Percentiles rank a stretch among this genome's conserved stretches.
Conservation (phyloP, 2,329 filamentous ascomycete genomes). For the Corynespora cassiicola region DNA sequence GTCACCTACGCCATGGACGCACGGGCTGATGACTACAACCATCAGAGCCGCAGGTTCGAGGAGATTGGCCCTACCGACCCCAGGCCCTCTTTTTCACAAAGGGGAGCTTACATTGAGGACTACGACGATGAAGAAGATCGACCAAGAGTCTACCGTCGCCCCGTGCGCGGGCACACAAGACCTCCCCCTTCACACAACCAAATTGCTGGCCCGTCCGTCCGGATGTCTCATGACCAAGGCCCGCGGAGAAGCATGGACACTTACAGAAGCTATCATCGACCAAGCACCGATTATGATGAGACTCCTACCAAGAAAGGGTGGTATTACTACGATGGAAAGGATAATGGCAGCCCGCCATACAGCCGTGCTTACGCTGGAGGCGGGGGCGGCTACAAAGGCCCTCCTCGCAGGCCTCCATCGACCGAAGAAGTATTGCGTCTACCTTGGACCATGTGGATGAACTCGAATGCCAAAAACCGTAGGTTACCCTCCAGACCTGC, state of each 20-base stretch:
- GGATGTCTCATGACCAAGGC: slow-evolving; percentile 8
- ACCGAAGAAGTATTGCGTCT: slow-evolving; percentile 47
- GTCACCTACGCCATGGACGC: slow-evolving; percentile 5
- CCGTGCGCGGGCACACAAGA: slow-evolving; percentile 22
- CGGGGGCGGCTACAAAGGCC: slow-evolving; percentile 18
- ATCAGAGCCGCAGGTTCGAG: slow-evolving; percentile 14
- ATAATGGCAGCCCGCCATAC: slow-evolving; percentile 20
- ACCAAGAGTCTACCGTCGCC: slow-evolving; percentile 27
- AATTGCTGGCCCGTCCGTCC: slow-evolving; percentile 9
- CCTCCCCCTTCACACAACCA: slow-evolving; percentile 32
- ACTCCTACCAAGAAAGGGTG: slow-evolving; percentile 26
- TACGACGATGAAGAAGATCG: slow-evolving; percentile 35
- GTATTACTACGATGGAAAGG: slow-evolving; percentile 30
- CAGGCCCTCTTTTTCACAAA: slow-evolving; percentile 9
- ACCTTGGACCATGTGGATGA: slow-evolving; percentile 46
- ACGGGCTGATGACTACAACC: slow-evolving; percentile 13
- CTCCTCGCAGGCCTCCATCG: slow-evolving; percentile 24
- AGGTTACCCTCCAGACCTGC: slow-evolving; percentile 13
- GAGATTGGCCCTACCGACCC: slow-evolving; percentile 12
- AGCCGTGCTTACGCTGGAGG: slow-evolving; percentile 13
- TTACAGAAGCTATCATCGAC: too few relatives aligned
- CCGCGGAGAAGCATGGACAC: slow-evolving; percentile 22
- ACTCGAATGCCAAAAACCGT: slow-evolving; percentile 44
- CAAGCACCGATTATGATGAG: slow-evolving; percentile 22
- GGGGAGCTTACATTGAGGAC: slow-evolving; percentile 31